These are phyloP conservation scores for Lactuca sativa DNA, from an alignment of 129 eudicot genomes.

Conservation along the genomic window DNA sequence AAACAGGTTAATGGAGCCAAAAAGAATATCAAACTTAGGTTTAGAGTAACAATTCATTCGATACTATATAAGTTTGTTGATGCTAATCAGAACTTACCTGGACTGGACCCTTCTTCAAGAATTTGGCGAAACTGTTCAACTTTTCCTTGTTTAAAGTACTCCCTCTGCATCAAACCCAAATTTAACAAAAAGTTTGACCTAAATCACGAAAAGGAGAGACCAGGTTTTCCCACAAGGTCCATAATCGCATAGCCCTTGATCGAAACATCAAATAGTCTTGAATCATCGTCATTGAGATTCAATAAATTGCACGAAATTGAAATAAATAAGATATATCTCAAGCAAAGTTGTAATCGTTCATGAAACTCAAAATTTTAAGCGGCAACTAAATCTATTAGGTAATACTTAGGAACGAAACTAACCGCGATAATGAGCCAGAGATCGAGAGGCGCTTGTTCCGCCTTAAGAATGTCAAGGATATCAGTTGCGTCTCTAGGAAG, in stretches of 20 bases:
- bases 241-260: slow-evolving; percentile 7
- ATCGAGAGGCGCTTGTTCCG: slow-evolving; percentile 98
- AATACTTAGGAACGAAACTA: slow-evolving; percentile 8
- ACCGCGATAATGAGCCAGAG: slow-evolving; percentile 99
- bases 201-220: slow-evolving; percentile 15
- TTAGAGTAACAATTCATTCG: not conserved
- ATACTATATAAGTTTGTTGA: not conserved
- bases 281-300: not conserved
- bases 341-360: slow-evolving; percentile 4
- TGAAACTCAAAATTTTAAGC: not conserved
- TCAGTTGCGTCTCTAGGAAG: slow-evolving; percentile 96
- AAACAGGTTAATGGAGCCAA: not conserved
- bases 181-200: slow-evolving; percentile 21
- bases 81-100: slow-evolving; percentile 49
- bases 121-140: slow-evolving; percentile 88
- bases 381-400: not conserved
- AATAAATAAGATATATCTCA: not conserved
- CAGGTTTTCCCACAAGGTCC: slow-evolving; percentile 3
- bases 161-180: slow-evolving; percentile 62
- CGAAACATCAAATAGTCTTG: not conserved
- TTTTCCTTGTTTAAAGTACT: slow-evolving; percentile 97
- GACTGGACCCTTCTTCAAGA: slow-evolving; percentile 96
- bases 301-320: not conserved
- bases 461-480: slow-evolving; percentile 94
- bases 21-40: not conserved